A percentile compares a stretch with the other conserved stretches of the same genome.
phyloP scores from a whole-genome alignment of 257 asterid genomes.

The Ilex asprella region DNA sequence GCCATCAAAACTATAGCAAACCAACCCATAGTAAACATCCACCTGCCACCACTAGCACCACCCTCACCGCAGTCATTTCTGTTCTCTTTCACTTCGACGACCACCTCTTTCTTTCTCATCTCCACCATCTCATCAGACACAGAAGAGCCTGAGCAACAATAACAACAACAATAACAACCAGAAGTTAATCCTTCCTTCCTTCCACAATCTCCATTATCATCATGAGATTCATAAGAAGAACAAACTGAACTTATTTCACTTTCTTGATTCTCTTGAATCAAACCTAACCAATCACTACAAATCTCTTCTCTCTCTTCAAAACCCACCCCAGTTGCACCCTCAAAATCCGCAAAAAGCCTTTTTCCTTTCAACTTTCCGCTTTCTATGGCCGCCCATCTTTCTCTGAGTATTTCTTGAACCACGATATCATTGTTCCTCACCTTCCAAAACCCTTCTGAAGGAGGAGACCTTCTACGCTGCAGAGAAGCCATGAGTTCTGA shows the following conservation, averaged over 20 bases:
- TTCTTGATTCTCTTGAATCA: constrained; percentile 12
- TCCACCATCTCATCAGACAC: constrained; percentile 12
- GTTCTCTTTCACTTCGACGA: constrained; percentile 11
- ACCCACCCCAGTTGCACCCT: neutral
- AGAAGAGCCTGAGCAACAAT: neutral
- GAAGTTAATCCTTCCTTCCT: neutral
- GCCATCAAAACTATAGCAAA: constrained; percentile 18
- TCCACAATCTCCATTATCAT: neutral
- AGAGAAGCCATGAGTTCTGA: constrained; percentile 38
- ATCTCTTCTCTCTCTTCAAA: constrained; percentile 11
- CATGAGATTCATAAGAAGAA: neutral
- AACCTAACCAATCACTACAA: constrained; percentile 1
- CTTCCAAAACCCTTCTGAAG: constrained; percentile 9
- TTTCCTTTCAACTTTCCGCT: constrained; percentile 37
- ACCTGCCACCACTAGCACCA: constrained; percentile 10
- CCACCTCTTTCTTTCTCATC: neutral
- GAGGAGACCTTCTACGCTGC: constrained; percentile 22
- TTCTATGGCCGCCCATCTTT: constrained; percentile 34
- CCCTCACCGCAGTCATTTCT: constrained; percentile 1
- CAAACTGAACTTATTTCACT: neutral
- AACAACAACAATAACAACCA: neutral
- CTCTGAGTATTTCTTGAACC: constrained; percentile 35
- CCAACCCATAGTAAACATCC: constrained; percentile 21
- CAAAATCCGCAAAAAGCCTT: constrained; percentile 25
- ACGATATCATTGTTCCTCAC: constrained; percentile 17